phyloP scores from a whole-genome alignment of 805 yeast genomes.

The Cyberlindnera samutprakarnensis region DNA sequence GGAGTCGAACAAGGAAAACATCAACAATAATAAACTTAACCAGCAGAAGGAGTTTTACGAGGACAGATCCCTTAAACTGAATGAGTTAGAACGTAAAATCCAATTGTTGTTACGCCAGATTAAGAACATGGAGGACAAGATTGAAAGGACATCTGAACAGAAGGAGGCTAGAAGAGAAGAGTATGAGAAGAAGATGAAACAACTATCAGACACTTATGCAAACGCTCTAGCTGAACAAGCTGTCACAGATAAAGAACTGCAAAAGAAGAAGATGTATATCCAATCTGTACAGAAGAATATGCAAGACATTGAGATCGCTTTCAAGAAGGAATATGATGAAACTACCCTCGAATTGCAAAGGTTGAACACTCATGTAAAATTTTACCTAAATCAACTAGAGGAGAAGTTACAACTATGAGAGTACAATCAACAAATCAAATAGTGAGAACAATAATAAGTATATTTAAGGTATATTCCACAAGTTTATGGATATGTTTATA shows the following conservation, averaged over 20 bases:
- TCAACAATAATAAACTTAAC: constrained; percentile 9
- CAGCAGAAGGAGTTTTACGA: constrained; percentile 14
- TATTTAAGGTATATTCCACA: too few species aligned
- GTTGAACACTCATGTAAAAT: constrained; percentile 19
- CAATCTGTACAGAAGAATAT: constrained; percentile 32
- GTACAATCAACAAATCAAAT: too few species aligned
- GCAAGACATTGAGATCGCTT: constrained; percentile 24
- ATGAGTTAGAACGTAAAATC: constrained; percentile 29
- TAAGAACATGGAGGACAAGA: constrained; percentile 33
- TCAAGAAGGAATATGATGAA: constrained; percentile 32
- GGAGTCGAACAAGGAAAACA: constrained; percentile 13
- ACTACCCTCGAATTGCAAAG: constrained; percentile 24
- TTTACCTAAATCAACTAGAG: constrained; percentile 21
- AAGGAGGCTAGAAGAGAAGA: constrained; percentile 28
- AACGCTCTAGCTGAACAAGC: constrained; percentile 30
- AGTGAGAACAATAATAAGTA: too few species aligned
- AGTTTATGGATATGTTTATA: too few species aligned
- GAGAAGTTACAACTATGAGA: constrained; percentile 11
- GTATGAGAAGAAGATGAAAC: constrained; percentile 27
- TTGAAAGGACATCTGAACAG: constrained; percentile 28
- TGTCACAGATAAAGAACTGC: constrained; percentile 30
- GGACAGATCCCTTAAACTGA: constrained; percentile 16
- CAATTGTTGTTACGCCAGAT: constrained; percentile 33
- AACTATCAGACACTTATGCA: constrained; percentile 29
- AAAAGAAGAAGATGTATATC: constrained; percentile 28